A percentile compares a stretch with the other conserved stretches of the same genome.
Conservation (phyloP, 208 protist genomes). For the Leishmania gerbilli region DNA sequence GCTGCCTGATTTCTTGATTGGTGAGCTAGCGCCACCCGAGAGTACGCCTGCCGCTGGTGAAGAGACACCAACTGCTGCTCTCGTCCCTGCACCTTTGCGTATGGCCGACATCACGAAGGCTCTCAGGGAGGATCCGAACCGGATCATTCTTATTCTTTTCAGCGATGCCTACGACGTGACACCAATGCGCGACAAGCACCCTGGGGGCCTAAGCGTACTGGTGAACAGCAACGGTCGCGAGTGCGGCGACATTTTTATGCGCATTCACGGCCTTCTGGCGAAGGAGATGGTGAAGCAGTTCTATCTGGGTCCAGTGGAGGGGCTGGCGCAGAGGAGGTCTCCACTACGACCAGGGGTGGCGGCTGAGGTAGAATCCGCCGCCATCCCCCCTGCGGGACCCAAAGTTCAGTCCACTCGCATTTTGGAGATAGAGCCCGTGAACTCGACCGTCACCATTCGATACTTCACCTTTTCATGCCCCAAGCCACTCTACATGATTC, state of each 20-base stretch:
- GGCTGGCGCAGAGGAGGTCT: conserved; percentile 3
- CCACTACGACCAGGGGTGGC: conserved; percentile 18
- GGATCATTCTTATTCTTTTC: conserved; percentile 51
- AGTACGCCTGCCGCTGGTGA: not conserved
- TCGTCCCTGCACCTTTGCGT: conserved; percentile 9
- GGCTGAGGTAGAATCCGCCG: not conserved
- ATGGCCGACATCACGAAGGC: conserved; percentile 28
- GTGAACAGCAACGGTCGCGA: conserved; percentile 59
- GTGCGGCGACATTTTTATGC: conserved; percentile 66
- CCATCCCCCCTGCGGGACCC: conserved; percentile 1
- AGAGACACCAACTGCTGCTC: not conserved
- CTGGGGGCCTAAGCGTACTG: conserved; percentile 48
- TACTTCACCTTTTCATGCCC: conserved; percentile 55
- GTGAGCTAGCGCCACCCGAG: conserved; percentile 11
- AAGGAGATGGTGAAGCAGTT: conserved; percentile 41
- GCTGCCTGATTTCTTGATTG: conserved; percentile 29
- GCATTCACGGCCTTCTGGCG: conserved; percentile 62
- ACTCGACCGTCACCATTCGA: conserved; percentile 18
- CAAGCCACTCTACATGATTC: conserved; percentile 34
- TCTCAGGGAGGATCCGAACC: conserved; percentile 26
- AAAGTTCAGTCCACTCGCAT: conserved; percentile 27
- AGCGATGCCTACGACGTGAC: conserved; percentile 63
- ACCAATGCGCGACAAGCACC: conserved; percentile 45
- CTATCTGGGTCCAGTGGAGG: conserved; percentile 43
- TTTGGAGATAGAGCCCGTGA: conserved; percentile 30